Conservation (phyloP, 768 basidiomycete genomes). For the Russula emetica region DNA sequence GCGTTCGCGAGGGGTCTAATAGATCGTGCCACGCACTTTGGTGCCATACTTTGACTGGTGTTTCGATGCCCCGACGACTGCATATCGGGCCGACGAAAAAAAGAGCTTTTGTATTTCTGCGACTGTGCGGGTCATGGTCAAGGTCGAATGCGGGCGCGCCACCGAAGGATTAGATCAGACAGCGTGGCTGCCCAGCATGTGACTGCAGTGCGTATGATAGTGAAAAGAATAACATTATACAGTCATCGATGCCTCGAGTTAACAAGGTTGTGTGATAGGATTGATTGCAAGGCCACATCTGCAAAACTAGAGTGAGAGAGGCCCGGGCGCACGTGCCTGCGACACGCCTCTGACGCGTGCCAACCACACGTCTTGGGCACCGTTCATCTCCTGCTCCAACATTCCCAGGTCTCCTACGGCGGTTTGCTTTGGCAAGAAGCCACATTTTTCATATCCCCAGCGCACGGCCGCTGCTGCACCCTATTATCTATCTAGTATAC, state of each 20-base stretch:
- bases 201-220: not conserved
- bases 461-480: constrained; percentile 24
- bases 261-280: not conserved
- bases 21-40: constrained; percentile 41
- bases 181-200: not conserved
- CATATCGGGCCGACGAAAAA: constrained; percentile 58
- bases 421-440: not conserved
- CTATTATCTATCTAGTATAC: not conserved
- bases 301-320: not conserved
- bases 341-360: constrained; percentile 20
- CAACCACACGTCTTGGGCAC: constrained; percentile 23
- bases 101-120: constrained; percentile 51
- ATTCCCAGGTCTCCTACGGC: constrained; percentile 6
- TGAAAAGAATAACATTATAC: no score
- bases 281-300: not conserved
- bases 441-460: constrained; percentile 7
- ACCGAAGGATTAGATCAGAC: not conserved
- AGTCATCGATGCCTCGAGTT: not conserved
- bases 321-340: constrained; percentile 14
- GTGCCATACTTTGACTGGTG: constrained; percentile 77
- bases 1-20: not conserved
- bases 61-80: constrained; percentile 80
- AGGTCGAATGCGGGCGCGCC: not conserved
- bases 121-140: constrained; percentile 27
- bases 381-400: not conserved